phyloP scores from a whole-genome alignment of 2,329 filamentous ascomycete species.

The Neoscytalidium dimidiatum region DNA sequence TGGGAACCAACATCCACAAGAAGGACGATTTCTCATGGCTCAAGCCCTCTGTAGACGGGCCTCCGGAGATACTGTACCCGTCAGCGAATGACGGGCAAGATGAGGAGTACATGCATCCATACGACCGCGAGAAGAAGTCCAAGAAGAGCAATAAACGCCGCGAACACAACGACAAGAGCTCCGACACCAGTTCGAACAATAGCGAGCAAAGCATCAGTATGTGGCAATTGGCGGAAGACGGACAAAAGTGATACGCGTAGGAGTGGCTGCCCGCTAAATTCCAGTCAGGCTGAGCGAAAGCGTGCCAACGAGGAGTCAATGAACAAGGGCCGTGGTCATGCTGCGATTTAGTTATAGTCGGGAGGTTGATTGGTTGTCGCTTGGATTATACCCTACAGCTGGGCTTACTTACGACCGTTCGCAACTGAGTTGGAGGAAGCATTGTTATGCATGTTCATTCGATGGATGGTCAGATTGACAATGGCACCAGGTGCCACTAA shows the following conservation, averaged over 20 bases:
- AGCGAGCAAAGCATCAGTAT: too few relatives aligned
- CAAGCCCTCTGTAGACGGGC: neutral
- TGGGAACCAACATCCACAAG: slow-evolving; percentile 7
- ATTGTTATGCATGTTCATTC: too few relatives aligned
- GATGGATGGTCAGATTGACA: too few relatives aligned
- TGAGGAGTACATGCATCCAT: neutral
- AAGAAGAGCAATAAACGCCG: neutral
- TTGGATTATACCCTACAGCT: too few relatives aligned
- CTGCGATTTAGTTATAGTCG: too few relatives aligned
- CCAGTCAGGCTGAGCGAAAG: neutral
- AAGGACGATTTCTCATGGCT: neutral
- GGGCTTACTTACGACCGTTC: too few relatives aligned
- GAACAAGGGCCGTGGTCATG: neutral
- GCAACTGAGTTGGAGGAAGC: too few relatives aligned
- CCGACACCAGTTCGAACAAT: neutral
- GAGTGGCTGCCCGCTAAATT: neutral
- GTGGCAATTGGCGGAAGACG: too few relatives aligned
- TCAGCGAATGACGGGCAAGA: neutral
- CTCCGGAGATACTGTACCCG: neutral
- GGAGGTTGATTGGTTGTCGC: too few relatives aligned
- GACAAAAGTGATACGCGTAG: neutral
- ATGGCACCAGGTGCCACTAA: too few relatives aligned
- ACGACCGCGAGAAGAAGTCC: neutral
- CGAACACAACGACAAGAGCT: neutral
- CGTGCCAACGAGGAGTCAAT: neutral